Base-by-base conservation (phyloP, 345 rosid genomes). In the Populus simonii region DNA sequence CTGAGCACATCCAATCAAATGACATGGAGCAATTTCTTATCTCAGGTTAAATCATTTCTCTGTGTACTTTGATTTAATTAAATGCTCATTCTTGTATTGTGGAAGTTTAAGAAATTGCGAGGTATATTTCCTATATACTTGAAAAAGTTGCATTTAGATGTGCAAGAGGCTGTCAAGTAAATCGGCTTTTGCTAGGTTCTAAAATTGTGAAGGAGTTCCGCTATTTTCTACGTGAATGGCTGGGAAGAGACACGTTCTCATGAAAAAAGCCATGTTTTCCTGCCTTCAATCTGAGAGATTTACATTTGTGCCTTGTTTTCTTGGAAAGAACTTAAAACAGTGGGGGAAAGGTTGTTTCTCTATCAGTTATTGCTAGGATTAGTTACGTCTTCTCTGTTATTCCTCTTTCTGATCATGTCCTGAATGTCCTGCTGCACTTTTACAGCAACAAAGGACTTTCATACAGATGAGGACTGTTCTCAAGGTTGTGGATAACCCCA, bases 391-490 rank as follows among this genome's bases (percentile, higher is more conserved):
- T 59, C n/a, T 62, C 23, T 62, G 51, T 12, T 66, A 9, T 33
- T 33, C 36, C 36, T 74, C 41, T n/a, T 57, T 11, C 1, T 38
- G 39, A 16, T 53, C 29, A 23, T 6, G 36, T 23, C 59, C 23
- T 45, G 17, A 27, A 29, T 38, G 1, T 63, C 45, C 22, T 18
- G 43, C 7, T 71, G 29, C 36, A 5, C 15, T 76, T 78, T 73
- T 80, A 77, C 87, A 89, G 91, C 92, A 91, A 63, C 77, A 76
- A 66, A 91, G 98, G 86, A 92, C 93, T 68, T 94, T 96, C 69
- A 90, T 90, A 71, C 98, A 96, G 84, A 96, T 94, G 93, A 90
- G 98, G 72, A 94, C 92, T 0, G 89, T 92, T 71, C 93, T 92
- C 41, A 89, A 96, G 83, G 97, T 91, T 3, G 94, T 87, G 73